Percentiles rank a stretch among this genome's conserved stretches.
Evolutionary conservation across 2,329 filamentous ascomycete genomes (phyloP).

Genomic region (Gnomoniopsis smithogilvyi): DNA sequence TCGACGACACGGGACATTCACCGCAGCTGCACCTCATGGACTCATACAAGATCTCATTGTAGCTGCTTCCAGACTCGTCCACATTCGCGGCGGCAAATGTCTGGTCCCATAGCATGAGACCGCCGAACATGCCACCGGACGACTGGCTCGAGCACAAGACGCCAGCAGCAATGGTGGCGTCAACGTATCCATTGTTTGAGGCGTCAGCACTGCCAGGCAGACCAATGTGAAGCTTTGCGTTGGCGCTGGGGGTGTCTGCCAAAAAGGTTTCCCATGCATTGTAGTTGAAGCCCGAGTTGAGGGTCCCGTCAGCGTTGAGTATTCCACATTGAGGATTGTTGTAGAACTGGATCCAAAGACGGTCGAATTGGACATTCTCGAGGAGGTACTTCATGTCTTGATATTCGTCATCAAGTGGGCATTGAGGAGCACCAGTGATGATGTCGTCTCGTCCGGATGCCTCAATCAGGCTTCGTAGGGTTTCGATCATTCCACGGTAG

Average conservation of each 20-base stretch:
- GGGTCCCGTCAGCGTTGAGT: slow-evolving; percentile 22
- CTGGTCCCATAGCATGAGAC: slow-evolving; percentile 33
- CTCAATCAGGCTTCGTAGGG: slow-evolving; percentile 18
- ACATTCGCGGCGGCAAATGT: slow-evolving; percentile 20
- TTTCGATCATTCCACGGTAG: slow-evolving; percentile 27
- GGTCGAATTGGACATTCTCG: slow-evolving; percentile 35
- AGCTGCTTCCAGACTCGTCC: slow-evolving; percentile 17
- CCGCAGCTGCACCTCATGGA: slow-evolving; percentile 11
- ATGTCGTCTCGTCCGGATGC: slow-evolving; percentile 15
- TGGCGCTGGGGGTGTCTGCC: slow-evolving; percentile 27
- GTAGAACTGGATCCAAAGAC: slow-evolving; percentile 45
- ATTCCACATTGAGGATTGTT: slow-evolving; percentile 41
- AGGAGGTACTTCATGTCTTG: slow-evolving; percentile 43
- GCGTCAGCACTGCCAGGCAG: slow-evolving; percentile 28
- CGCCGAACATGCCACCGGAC: slow-evolving; percentile 24
- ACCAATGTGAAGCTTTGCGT: slow-evolving; percentile 37
- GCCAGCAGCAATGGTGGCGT: slow-evolving; percentile 15
- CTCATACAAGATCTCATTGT: slow-evolving; percentile 24
- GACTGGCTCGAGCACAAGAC: slow-evolving; percentile 25
- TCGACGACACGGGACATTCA: slow-evolving; percentile 8
- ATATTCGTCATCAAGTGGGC: slow-evolving; percentile 33
- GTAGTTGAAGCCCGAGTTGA: slow-evolving; percentile 32
- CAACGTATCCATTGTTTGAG: slow-evolving; percentile 26
- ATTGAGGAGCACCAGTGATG: slow-evolving; percentile 41
- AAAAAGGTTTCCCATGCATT: slow-evolving; percentile 32